Conservation (phyloP, 2,329 filamentous ascomycete genomes). For the Cadophora sp. region DNA sequence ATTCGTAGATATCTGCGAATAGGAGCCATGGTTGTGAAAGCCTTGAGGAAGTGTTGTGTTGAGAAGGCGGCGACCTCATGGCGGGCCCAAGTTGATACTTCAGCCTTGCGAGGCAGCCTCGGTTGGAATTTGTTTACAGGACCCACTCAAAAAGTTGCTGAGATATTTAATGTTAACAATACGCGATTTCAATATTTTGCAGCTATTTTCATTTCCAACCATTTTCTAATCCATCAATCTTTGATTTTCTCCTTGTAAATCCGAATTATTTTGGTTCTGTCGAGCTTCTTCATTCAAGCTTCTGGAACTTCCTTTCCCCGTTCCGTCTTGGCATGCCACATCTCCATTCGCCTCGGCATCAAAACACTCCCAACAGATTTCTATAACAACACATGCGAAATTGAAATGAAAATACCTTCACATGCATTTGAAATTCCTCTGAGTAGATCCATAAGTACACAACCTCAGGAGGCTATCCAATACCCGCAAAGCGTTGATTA, state of each 20-base stretch:
- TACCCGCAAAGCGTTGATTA: neutral
- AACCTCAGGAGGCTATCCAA: neutral
- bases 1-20: slow-evolving; percentile 90
- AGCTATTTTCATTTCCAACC: no score
- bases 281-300: neutral
- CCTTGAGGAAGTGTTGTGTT: neutral
- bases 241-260: neutral
- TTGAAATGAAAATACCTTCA: neutral
- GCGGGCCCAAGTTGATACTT: neutral
- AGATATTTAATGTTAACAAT: no score
- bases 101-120: slow-evolving; percentile 27
- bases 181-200: no score
- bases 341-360: slow-evolving; percentile 14
- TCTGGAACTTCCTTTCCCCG: neutral
- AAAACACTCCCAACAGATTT: neutral
- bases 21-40: slow-evolving; percentile 71
- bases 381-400: slow-evolving; percentile 9
- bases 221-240: no score
- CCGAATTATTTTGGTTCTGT: neutral
- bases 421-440: neutral
- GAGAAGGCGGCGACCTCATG: neutral
- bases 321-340: slow-evolving; percentile 12
- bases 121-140: neutral
- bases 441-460: no score
- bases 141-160: no score